Conservation (phyloP, 345 rosid species). For the Populus alba region DNA sequence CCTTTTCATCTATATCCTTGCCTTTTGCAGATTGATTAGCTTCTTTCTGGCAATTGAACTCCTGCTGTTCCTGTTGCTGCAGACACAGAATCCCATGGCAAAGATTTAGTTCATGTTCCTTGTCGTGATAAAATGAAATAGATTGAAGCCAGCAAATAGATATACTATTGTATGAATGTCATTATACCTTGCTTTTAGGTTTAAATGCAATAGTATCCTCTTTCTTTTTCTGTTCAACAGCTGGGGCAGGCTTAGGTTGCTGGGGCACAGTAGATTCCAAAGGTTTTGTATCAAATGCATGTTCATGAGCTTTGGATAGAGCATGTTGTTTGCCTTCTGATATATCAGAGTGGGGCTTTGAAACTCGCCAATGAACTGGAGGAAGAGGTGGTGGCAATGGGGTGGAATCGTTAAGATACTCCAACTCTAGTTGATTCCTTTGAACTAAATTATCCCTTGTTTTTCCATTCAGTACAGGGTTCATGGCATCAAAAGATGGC, state of each 20-base stretch:
- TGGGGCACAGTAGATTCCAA: conserved; percentile 26
- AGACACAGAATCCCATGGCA: conserved; percentile 19
- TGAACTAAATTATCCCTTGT: conserved; percentile 16
- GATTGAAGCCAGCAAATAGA: background rate
- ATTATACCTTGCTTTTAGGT: conserved; percentile 49
- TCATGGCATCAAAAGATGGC: conserved; percentile 51
- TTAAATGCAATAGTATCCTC: conserved; percentile 32
- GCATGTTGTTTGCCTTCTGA: conserved; percentile 35
- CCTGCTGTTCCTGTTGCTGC: conserved; percentile 45
- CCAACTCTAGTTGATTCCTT: conserved; percentile 26
- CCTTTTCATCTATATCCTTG: conserved; percentile 54
- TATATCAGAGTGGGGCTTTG: conserved; percentile 36
- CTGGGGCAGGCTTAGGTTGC: conserved; percentile 37
- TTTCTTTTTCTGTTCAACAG: conserved; percentile 30
- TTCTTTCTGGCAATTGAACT: conserved; percentile 40
- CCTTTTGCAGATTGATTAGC: conserved; percentile 34
- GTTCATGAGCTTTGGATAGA: conserved; percentile 30
- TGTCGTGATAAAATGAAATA: background rate
- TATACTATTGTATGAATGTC: background rate
- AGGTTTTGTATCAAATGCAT: conserved; percentile 35
- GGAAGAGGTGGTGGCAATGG: conserved; percentile 76
- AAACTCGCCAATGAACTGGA: conserved; percentile 64
- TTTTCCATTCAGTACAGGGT: conserved; percentile 29
- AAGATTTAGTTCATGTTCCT: conserved; percentile 8
- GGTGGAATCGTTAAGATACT: conserved; percentile 31